phyloP scores from a whole-genome alignment of 768 basidiomycete species.

The Rhodotorula taiwanensis region DNA sequence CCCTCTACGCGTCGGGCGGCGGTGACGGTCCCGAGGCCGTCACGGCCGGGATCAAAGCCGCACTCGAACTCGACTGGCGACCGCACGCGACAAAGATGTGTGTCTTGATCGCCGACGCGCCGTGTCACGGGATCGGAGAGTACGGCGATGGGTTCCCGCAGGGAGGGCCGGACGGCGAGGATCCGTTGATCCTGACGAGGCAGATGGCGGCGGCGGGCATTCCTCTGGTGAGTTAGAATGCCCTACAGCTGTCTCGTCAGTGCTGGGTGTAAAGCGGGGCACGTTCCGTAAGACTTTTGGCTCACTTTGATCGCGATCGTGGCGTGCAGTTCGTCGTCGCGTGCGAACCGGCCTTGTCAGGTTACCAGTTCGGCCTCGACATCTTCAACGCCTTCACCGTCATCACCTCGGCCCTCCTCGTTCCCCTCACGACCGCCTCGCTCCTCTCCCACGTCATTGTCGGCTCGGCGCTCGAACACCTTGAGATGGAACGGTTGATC shows the following conservation, averaged over 20 bases:
- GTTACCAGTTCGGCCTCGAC: slow-evolving; percentile 71
- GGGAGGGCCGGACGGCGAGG: slow-evolving; percentile 77
- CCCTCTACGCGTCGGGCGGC: slow-evolving; percentile 79
- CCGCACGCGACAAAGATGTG: slow-evolving; percentile 84
- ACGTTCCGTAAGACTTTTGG: not conserved
- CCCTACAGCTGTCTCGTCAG: too few species aligned
- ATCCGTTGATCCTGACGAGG: slow-evolving; percentile 80
- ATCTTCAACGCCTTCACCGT: slow-evolving; percentile 87
- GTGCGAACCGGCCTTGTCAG: slow-evolving; percentile 90
- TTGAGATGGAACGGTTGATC: slow-evolving; percentile 95
- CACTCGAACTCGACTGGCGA: slow-evolving; percentile 80
- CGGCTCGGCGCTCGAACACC: slow-evolving; percentile 90
- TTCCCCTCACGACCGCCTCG: slow-evolving; percentile 90
- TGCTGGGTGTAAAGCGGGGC: too few species aligned
- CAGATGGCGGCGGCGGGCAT: slow-evolving; percentile 85
- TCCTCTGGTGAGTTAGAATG: slow-evolving; percentile 73
- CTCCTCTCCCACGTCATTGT: slow-evolving; percentile 92
- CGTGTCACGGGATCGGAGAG: slow-evolving; percentile 75
- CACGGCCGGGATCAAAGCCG: slow-evolving; percentile 83
- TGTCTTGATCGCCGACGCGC: slow-evolving; percentile 93
- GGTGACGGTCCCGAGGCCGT: slow-evolving; percentile 94
- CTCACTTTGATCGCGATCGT: not conserved
- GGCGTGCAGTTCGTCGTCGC: slow-evolving; percentile 99
- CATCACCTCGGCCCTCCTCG: slow-evolving; percentile 87
- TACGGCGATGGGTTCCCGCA: slow-evolving; percentile 71